Evolutionary conservation across 1,284 basidiomycete species (phyloP).

Genomic region (Somion occarium): DNA sequence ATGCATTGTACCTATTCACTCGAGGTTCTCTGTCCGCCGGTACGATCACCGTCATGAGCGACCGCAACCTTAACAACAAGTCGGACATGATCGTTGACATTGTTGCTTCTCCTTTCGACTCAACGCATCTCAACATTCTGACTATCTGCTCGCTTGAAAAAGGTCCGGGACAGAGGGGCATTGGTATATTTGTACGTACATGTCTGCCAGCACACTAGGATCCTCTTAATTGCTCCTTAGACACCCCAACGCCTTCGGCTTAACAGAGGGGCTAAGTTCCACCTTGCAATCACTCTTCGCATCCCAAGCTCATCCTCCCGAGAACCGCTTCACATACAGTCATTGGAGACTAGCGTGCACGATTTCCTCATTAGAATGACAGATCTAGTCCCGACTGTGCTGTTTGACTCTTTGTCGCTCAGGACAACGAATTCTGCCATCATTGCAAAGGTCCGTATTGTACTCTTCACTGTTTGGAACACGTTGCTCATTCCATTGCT

Average conservation of each 20-base stretch:
- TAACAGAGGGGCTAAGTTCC: background rate
- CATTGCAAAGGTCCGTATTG: slow-evolving; percentile 10
- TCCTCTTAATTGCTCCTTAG: background rate
- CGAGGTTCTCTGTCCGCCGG: slow-evolving; percentile 20
- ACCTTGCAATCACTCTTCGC: background rate
- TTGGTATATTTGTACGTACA: slow-evolving; percentile 24
- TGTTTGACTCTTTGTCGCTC: slow-evolving; percentile 11
- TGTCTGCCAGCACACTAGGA: background rate
- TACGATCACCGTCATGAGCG: slow-evolving; percentile 14
- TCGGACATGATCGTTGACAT: slow-evolving; percentile 20
- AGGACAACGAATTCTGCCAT: slow-evolving; percentile 15
- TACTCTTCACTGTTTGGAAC: background rate
- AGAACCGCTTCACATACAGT: background rate
- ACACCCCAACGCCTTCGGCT: background rate
- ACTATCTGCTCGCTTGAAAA: slow-evolving; percentile 23
- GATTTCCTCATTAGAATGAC: background rate
- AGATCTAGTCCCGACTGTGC: background rate
- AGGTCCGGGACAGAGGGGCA: slow-evolving; percentile 16
- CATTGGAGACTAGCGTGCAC: slow-evolving; percentile 1
- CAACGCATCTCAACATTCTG: slow-evolving; percentile 10
- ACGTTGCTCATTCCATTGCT: background rate
- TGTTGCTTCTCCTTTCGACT: slow-evolving; percentile 7
- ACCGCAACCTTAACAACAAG: slow-evolving; percentile 4
- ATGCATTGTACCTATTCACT: slow-evolving; percentile 23
- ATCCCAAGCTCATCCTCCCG: background rate